Conservation (phyloP, 225 moss, liverwort and hornwort species). For the Pleurozium schreberi region DNA sequence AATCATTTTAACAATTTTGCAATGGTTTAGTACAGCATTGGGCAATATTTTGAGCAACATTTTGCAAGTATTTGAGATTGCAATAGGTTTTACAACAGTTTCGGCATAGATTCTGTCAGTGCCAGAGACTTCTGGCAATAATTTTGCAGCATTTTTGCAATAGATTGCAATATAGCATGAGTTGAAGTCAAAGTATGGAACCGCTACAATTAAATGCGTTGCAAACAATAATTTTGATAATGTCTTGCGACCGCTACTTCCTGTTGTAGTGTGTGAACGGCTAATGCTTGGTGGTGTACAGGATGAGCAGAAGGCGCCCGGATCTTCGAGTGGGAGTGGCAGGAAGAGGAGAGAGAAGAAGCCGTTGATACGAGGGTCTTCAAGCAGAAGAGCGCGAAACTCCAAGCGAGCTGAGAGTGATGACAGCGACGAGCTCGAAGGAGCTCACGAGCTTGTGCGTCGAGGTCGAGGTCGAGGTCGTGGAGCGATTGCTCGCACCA, state of each 20-base stretch:
- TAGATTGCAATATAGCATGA: background rate
- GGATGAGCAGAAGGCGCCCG: slow-evolving; percentile 20
- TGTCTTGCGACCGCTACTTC: background rate
- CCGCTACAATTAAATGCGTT: background rate
- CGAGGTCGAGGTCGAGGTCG: background rate
- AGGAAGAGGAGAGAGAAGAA: slow-evolving; percentile 7
- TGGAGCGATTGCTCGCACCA: background rate
- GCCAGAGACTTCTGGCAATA: background rate
- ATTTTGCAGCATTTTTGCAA: background rate
- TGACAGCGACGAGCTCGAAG: slow-evolving; percentile 9
- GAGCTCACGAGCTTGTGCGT: slow-evolving; percentile 4
- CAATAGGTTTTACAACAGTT: background rate
- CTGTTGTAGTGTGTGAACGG: background rate
- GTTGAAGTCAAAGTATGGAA: background rate
- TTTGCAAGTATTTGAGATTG: too few species aligned
- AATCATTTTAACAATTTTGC: too few species aligned
- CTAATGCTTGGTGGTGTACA: background rate
- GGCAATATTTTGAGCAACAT: too few species aligned
- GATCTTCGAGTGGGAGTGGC: slow-evolving; percentile 21
- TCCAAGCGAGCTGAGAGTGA: slow-evolving; percentile 22
- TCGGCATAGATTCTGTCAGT: background rate
- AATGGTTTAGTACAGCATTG: too few species aligned
- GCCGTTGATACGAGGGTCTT: background rate
- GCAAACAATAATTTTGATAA: background rate
- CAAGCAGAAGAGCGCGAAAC: slow-evolving; percentile 6